Conservation (phyloP, 129 eudicot species). For the Heracleum sosnowskyi region DNA sequence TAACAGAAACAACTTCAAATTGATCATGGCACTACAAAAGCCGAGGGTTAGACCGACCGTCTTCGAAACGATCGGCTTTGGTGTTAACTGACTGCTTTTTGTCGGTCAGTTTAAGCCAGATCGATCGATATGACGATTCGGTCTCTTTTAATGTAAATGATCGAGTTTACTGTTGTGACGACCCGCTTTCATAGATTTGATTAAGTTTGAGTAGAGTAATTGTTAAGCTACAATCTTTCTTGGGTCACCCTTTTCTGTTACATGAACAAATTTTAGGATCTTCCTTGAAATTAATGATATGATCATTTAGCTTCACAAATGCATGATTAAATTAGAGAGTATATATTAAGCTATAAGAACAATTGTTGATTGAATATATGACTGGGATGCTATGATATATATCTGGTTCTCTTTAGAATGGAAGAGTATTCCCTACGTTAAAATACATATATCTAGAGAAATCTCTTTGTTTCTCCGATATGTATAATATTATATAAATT, state of each 20-base stretch:
- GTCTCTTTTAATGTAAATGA: too few relatives aligned
- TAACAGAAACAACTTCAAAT: neutral
- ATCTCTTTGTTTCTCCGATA: neutral
- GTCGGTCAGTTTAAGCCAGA: too few relatives aligned
- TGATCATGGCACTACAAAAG: neutral
- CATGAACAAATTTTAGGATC: too few relatives aligned
- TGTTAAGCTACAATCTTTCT: neutral
- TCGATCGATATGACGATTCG: too few relatives aligned
- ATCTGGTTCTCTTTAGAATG: conserved; percentile 11
- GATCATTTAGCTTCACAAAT: neutral
- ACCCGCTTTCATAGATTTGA: neutral
- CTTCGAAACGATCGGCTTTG: too few relatives aligned
- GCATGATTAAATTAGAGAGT: neutral
- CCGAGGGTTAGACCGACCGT: too few relatives aligned
- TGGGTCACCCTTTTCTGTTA: neutral
- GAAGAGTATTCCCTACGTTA: conserved; percentile 25
- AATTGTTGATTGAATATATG: neutral
- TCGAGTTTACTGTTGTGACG: too few relatives aligned
- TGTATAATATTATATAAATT: neutral
- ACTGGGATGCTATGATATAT: neutral
- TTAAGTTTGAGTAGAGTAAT: neutral
- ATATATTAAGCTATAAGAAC: conserved; percentile 3
- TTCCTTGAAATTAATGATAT: neutral
- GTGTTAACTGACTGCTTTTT: too few relatives aligned
- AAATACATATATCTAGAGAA: neutral